phyloP scores from a whole-genome alignment of 164 flowering plant genomes.

The Echeveria elegans region DNA sequence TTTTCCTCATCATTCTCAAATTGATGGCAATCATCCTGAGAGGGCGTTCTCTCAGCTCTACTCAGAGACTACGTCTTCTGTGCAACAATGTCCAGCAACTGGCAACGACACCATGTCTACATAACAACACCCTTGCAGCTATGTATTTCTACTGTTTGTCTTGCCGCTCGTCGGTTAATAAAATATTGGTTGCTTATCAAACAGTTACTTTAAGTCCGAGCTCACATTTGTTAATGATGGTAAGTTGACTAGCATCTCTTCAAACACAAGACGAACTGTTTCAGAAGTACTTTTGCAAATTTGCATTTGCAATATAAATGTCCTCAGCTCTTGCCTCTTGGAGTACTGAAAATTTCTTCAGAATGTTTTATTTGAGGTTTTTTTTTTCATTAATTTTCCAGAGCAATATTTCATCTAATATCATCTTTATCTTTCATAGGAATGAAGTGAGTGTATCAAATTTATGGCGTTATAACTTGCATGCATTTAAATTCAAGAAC shows the following conservation, averaged over 20 bases:
- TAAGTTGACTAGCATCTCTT: too few species aligned
- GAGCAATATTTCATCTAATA: neutral
- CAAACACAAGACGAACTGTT: neutral
- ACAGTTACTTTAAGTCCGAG: neutral
- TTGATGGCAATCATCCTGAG: constrained; percentile 50
- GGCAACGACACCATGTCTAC: neutral
- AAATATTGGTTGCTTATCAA: neutral
- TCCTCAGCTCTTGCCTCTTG: too few species aligned
- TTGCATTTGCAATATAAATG: too few species aligned
- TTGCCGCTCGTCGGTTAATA: neutral
- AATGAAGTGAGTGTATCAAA: neutral
- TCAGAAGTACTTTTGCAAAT: neutral
- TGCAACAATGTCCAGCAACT: neutral
- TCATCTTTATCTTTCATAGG: too few species aligned
- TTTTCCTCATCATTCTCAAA: constrained; percentile 71
- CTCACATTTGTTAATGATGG: neutral
- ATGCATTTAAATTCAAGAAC: too few species aligned
- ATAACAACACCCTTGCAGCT: neutral
- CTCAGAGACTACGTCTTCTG: constrained; percentile 1
- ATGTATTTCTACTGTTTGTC: neutral
- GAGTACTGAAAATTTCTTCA: too few species aligned
- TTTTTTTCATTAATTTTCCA: too few species aligned
- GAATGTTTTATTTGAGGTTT: neutral
- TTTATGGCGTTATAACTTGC: neutral
- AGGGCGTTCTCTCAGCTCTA: constrained; percentile 38